Evolutionary conservation across 306 rosid species (phyloP).

Genomic region (Nissolia schottii): DNA sequence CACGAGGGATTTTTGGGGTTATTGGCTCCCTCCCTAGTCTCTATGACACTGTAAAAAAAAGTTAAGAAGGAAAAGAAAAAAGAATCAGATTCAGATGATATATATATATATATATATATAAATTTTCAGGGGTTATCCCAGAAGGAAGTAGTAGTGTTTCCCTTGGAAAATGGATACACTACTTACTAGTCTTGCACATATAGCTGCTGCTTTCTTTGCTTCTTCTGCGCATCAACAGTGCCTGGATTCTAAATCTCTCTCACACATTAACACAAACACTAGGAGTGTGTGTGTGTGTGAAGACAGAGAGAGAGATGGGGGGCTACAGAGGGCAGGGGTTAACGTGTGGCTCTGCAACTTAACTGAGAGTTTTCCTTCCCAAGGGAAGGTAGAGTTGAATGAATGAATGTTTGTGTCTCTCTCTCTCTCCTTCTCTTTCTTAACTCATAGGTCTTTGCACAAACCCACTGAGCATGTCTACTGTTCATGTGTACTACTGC

Average conservation of each 20-base stretch:
- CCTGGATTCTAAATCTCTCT: not conserved
- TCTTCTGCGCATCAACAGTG: conserved; percentile 29
- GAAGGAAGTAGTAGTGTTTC: not conserved
- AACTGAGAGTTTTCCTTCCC: conserved; percentile 62
- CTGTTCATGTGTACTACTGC: conserved; percentile 11
- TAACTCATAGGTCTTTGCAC: conserved; percentile 41
- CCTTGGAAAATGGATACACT: conserved; percentile 51
- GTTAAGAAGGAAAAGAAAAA: conserved; percentile 32
- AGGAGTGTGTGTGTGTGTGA: conserved; percentile 20
- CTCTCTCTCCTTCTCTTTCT: no score
- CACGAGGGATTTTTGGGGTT: conserved; percentile 33
- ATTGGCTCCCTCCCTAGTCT: conserved; percentile 24
- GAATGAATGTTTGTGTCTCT: no score
- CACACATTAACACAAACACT: conserved; percentile 12
- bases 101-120: no score
- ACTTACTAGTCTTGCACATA: not conserved
- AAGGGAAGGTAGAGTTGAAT: conserved; percentile 32
- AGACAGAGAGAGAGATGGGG: conserved; percentile 27
- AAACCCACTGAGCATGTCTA: conserved; percentile 1
- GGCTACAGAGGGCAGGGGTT: conserved; percentile 31
- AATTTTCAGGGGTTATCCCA: no score
- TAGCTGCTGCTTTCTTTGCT: no score
- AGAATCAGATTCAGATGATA: conserved; percentile 25
- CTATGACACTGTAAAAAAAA: not conserved
- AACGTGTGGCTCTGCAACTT: conserved; percentile 54